Evolutionary conservation across 441 rosid species (phyloP), one percentile per base, ranked within the genome.

Genomic region (Gossypium armourianum): DNA sequence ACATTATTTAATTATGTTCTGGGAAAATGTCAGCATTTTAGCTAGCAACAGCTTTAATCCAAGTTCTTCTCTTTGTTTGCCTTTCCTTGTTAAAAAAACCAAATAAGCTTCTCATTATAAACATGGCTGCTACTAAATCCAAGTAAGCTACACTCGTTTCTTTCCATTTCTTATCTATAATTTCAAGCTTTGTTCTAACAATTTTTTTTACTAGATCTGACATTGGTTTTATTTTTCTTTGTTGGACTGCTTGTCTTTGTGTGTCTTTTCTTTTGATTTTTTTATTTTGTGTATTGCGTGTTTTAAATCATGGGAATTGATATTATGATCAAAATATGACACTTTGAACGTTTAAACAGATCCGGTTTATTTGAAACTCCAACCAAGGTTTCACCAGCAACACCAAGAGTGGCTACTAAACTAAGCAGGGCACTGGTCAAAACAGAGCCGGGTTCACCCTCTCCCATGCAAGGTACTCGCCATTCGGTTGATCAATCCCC

Each of bases 341-440:
- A 45, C 32, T 72, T 72, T 74, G 32, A 68, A 19, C 16, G 67
- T 63, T 74, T 72, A 64, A 60, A 60, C 82, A 90, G 96, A 84
- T 85, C 96, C 65, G 82, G 86, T 65, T 79, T 88, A 69, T 84
- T 87, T 75, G 97, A 88, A 78, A 84, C 96, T 76, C 90, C 93
- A 68, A 75, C 72, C 68, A 92, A 87, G 81, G 76, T 81, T 72
- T 77, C 90, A 7, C 89, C 86, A 23, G 86, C 93, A 62, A 83
- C 88, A 71, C 85, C 93, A 0, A 77, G 83, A 82, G 79, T 80
- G 28, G 43, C 60, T 24, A 82, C 86, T 78, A 85, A 83, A 76
- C 55, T 81, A 52, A 76, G 74, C 45, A 80, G 85, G 62, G 85
- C 84, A 59, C 83, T 70, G 53, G 10, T 82, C 43, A 89, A 86